Percentiles rank a stretch among this genome's conserved stretches.
phyloP scores from a whole-genome alignment of 345 rosid genomes.

The Turritis glabra region DNA sequence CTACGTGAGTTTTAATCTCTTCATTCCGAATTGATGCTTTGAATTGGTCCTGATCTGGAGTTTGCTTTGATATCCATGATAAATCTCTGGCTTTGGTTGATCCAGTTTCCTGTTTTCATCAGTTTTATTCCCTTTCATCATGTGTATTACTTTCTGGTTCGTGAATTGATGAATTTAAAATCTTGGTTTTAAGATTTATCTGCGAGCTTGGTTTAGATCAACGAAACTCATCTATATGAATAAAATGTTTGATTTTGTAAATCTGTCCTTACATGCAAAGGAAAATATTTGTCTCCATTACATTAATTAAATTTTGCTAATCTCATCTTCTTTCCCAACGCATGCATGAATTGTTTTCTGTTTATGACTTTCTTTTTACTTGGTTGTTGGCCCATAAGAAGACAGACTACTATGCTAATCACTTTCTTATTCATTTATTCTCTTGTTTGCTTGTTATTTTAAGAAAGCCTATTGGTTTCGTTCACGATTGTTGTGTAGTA shows the following conservation, averaged over 20 bases:
- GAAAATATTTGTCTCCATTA: neutral
- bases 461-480: neutral
- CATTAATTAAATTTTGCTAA: neutral
- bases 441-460: neutral
- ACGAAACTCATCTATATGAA: neutral
- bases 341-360: constrained; percentile 22
- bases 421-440: neutral
- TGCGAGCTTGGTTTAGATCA: neutral
- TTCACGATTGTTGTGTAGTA: constrained; percentile 9
- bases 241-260: neutral
- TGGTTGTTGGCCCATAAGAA: constrained; percentile 27
- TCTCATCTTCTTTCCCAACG: neutral
- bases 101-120: neutral
- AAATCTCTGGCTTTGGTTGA: constrained; percentile 14
- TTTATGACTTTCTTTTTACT: neutral
- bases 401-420: neutral
- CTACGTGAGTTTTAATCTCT: constrained; percentile 42
- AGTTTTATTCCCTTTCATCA: neutral
- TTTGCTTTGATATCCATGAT: constrained; percentile 8
- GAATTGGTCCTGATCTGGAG: constrained; percentile 7
- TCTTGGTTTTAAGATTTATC: neutral
- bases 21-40: neutral
- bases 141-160: neutral
- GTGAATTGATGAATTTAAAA: neutral
- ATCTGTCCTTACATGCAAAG: neutral